phyloP scores from a whole-genome alignment of 495 filamentous ascomycete genomes.

The Tirmania nivea region DNA sequence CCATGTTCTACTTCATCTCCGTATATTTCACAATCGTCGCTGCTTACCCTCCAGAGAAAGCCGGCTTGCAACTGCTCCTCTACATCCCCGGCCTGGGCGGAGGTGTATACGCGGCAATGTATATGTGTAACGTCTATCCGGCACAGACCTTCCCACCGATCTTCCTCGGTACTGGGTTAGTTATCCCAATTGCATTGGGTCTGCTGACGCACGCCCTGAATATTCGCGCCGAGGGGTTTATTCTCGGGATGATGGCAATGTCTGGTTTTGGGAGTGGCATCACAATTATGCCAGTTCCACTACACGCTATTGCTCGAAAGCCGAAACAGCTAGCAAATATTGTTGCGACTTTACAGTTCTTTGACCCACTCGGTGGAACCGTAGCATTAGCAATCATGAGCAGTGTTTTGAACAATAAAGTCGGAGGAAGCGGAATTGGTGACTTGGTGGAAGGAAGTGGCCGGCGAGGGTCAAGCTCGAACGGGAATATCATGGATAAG shows the following conservation, averaged over 20 bases:
- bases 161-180: constrained; percentile 19
- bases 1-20: constrained; percentile 28
- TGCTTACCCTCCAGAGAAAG: constrained; percentile 19
- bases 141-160: constrained; percentile 26
- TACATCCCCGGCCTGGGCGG: constrained; percentile 3
- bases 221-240: constrained; percentile 12
- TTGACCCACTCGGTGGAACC: constrained; percentile 26
- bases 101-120: constrained; percentile 26
- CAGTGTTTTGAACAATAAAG: constrained; percentile 27
- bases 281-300: constrained; percentile 14
- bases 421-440: constrained; percentile 1
- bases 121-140: constrained; percentile 25
- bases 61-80: constrained; percentile 24
- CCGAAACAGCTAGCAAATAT: constrained; percentile 22
- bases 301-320: constrained; percentile 25
- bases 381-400: constrained; percentile 27
- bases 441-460: neutral
- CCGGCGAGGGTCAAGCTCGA: constrained; percentile 1
- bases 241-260: constrained; percentile 27
- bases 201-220: constrained; percentile 22
- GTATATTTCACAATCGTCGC: constrained; percentile 27
- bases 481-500: no score
- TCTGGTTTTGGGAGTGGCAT: constrained; percentile 26
- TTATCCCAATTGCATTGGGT: constrained; percentile 14
- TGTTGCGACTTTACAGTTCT: constrained; percentile 23